These are phyloP conservation scores for Phytophthora syringae DNA, from an alignment of 352 stramenopile species.

Conservation along the genomic window DNA sequence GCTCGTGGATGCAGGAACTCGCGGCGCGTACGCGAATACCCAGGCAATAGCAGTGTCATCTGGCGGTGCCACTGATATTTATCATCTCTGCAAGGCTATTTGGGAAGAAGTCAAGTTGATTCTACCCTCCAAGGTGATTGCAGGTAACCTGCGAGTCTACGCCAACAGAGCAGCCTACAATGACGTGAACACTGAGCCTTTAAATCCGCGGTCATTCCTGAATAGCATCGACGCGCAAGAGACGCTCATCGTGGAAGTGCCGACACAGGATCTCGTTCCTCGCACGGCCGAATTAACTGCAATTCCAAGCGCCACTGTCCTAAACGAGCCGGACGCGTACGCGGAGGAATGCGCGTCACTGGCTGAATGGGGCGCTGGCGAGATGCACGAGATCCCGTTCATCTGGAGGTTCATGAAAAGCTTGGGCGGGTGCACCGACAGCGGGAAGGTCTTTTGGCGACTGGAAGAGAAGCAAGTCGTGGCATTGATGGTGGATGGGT, in stretches of 20 bases:
- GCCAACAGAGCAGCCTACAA: neutral
- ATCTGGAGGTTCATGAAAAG: constrained; percentile 27
- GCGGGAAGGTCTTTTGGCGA: constrained; percentile 26
- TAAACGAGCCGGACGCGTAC: constrained; percentile 5
- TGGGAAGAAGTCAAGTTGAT: no score
- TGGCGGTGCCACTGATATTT: neutral
- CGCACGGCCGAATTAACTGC: neutral
- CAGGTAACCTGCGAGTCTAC: no score
- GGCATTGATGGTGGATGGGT: constrained; percentile 18
- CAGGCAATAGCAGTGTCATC: neutral
- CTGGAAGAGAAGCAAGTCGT: constrained; percentile 31
- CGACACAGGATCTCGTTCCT: constrained; percentile 11
- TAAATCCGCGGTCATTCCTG: neutral
- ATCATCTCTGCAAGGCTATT: neutral
- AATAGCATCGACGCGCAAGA: neutral
- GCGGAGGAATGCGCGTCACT: constrained; percentile 3
- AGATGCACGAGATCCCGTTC: constrained; percentile 16
- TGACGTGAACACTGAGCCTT: neutral
- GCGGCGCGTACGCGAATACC: neutral
- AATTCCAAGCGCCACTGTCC: neutral
- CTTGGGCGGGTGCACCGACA: constrained; percentile 26
- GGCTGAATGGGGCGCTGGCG: constrained; percentile 2
- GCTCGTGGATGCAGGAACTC: no score
- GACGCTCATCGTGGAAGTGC: neutral
- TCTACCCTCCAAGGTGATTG: no score